A percentile compares a stretch with the other conserved stretches of the same genome.
These are phyloP conservation scores for Chalaropsis thielavioides DNA, from an alignment of 2,329 filamentous ascomycete genomes.

Conservation along the genomic window DNA sequence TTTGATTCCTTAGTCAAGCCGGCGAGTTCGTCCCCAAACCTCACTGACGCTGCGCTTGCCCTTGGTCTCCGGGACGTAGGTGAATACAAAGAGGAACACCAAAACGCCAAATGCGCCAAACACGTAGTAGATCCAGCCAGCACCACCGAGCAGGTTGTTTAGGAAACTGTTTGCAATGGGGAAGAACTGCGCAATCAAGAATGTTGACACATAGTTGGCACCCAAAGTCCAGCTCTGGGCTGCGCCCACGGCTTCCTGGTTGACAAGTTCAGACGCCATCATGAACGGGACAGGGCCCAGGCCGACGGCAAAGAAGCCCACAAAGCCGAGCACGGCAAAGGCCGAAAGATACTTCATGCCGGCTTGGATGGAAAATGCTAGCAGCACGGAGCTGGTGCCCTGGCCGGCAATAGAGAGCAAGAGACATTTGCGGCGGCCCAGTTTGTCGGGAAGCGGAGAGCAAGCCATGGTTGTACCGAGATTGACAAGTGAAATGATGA, in stretches of 20 bases:
- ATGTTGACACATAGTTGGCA: slow-evolving; percentile 81
- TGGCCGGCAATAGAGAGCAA: slow-evolving; percentile 74
- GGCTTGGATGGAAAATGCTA: slow-evolving; percentile 68
- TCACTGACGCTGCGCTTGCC: slow-evolving; percentile 74
- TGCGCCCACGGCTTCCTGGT: slow-evolving; percentile 77
- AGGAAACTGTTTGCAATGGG: slow-evolving; percentile 67
- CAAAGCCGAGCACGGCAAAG: slow-evolving; percentile 68
- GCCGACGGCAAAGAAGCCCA: slow-evolving; percentile 77
- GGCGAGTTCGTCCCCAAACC: slow-evolving; percentile 64
- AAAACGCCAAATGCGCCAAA: slow-evolving; percentile 61
- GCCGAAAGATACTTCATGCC: slow-evolving; percentile 63
- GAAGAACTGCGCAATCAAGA: slow-evolving; percentile 89
- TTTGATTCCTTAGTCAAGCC: slow-evolving; percentile 32
- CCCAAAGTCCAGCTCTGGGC: slow-evolving; percentile 79
- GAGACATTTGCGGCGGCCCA: slow-evolving; percentile 77
- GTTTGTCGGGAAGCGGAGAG: slow-evolving; percentile 70
- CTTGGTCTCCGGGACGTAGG: slow-evolving; percentile 72
- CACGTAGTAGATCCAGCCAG: slow-evolving; percentile 81
- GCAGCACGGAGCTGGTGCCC: slow-evolving; percentile 58
- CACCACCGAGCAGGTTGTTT: slow-evolving; percentile 47
- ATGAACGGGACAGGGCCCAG: slow-evolving; percentile 93
- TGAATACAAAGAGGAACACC: slow-evolving; percentile 56
- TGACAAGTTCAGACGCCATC: slow-evolving; percentile 78
- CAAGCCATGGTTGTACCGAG: slow-evolving; percentile 67
- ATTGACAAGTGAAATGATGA: slow-evolving; percentile 76